Percentiles rank a stretch among this genome's conserved stretches.
These are phyloP conservation scores for Leccinum disarticulatum DNA, from an alignment of 768 basidiomycete species.

Conservation along the genomic window DNA sequence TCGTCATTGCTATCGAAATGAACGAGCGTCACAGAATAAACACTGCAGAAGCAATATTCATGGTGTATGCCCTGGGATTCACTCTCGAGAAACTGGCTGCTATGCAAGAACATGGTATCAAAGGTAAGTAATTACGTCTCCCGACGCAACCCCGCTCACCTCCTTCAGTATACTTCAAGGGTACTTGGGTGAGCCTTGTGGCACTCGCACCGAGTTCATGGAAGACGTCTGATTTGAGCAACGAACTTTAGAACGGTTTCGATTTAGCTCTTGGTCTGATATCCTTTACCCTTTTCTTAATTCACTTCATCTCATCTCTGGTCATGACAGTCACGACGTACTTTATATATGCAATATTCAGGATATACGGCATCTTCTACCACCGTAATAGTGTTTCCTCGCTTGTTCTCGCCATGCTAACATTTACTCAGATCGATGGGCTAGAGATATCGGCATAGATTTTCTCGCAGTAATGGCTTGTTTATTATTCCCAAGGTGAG, in stretches of 20 bases:
- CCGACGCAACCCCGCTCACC: slow-evolving; percentile 4
- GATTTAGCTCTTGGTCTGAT: slow-evolving; percentile 82
- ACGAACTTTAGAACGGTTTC: slow-evolving; percentile 72
- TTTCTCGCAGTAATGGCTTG: slow-evolving; percentile 87
- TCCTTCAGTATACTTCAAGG: slow-evolving; percentile 71
- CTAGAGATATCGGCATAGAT: slow-evolving; percentile 71
- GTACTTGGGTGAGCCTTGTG: slow-evolving; percentile 65
- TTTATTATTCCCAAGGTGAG: slow-evolving; percentile 83
- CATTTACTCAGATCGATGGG: slow-evolving; percentile 53
- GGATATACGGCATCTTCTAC: slow-evolving; percentile 72
- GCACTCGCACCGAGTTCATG: slow-evolving; percentile 10
- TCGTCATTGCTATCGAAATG: slow-evolving; percentile 77
- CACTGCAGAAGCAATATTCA: slow-evolving; percentile 67
- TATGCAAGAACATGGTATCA: slow-evolving; percentile 94
- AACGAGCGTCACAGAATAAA: slow-evolving; percentile 64
- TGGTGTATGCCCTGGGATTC: slow-evolving; percentile 79
- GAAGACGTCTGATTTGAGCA: slow-evolving; percentile 17
- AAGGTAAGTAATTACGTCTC: slow-evolving; percentile 46
- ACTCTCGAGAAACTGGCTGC: slow-evolving; percentile 90
- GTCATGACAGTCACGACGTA: slow-evolving; percentile 66
- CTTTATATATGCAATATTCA: slow-evolving; percentile 69
- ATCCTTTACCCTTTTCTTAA: neutral
- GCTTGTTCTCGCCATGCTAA: neutral
- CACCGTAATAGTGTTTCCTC: slow-evolving; percentile 42
- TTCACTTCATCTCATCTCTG: slow-evolving; percentile 3